Evolutionary conservation across 2,329 filamentous ascomycete species (phyloP).

Genomic region (Hymenoscyphus occultus): DNA sequence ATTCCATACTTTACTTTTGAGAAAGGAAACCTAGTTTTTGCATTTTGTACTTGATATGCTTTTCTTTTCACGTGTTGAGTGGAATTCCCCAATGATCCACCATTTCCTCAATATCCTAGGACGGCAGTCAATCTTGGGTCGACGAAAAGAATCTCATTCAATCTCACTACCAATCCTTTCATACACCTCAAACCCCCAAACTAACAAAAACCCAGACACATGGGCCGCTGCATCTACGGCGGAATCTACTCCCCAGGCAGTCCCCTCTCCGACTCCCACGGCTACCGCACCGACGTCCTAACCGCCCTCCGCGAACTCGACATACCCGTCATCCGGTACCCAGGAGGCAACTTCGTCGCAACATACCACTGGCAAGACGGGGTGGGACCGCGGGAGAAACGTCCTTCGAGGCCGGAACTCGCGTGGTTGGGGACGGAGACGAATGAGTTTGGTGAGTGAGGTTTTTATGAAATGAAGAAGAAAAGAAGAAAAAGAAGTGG

Average conservation of each 20-base stretch:
- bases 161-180: neutral
- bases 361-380: slow-evolving; percentile 86
- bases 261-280: slow-evolving; percentile 67
- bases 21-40: too few species aligned
- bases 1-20: too few species aligned
- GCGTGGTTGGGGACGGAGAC: slow-evolving; percentile 76
- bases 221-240: slow-evolving; percentile 86
- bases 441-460: slow-evolving; percentile 65
- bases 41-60: too few species aligned
- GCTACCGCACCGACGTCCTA: slow-evolving; percentile 78
- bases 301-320: slow-evolving; percentile 69
- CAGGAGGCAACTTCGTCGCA: slow-evolving; percentile 79
- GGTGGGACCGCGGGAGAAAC: slow-evolving; percentile 67
- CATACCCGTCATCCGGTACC: slow-evolving; percentile 75
- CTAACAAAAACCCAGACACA: slow-evolving; percentile 55
- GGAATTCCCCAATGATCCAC: too few species aligned
- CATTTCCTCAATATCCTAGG: too few species aligned
- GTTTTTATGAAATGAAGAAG: neutral
- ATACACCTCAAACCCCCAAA: too few species aligned
- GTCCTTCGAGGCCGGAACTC: slow-evolving; percentile 64
- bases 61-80: too few species aligned
- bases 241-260: slow-evolving; percentile 79
- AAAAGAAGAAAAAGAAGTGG: neutral
- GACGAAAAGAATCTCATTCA: too few species aligned
- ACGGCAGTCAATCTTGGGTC: too few species aligned